phyloP scores from a whole-genome alignment of 169 alveolate species.

The Miamiensis avidus region DNA sequence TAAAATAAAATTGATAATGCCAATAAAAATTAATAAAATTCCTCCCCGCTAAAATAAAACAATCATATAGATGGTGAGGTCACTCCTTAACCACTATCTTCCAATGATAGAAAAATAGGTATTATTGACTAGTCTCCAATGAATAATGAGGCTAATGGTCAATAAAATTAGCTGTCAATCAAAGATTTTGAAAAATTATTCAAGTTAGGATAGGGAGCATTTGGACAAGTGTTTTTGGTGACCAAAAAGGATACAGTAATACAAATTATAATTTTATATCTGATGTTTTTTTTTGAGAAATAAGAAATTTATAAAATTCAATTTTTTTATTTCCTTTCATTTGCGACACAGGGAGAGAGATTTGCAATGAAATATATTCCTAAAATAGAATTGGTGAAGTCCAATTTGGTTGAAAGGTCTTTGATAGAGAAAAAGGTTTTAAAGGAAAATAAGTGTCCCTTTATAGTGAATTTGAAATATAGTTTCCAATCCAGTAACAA shows the following conservation, averaged over 20 bases:
- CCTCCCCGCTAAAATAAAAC: neutral
- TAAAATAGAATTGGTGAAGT: slow-evolving; percentile 57
- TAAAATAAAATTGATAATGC: neutral
- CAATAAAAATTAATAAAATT: no score
- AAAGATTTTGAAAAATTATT: neutral
- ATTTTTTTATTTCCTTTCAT: no score
- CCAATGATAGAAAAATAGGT: no score
- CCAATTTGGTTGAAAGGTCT: slow-evolving; percentile 50
- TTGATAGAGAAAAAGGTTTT: slow-evolving; percentile 60
- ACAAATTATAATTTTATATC: no score
- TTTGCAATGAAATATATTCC: slow-evolving; percentile 68
- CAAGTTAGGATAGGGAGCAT: slow-evolving; percentile 53
- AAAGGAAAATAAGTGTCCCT: slow-evolving; percentile 55
- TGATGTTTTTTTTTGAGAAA: no score
- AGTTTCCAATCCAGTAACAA: slow-evolving; percentile 63
- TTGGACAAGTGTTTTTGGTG: slow-evolving; percentile 62
- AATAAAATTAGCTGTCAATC: neutral
- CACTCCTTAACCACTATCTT: no score
- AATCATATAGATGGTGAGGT: no score
- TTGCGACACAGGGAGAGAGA: slow-evolving; percentile 24
- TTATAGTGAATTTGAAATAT: slow-evolving; percentile 57
- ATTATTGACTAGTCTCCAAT: neutral
- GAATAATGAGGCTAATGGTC: no score
- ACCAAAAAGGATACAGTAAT: slow-evolving; percentile 38
- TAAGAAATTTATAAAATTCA: no score